These are phyloP conservation scores for Phytophthora meadii DNA, from an alignment of 352 stramenopile species.

Conservation along the genomic window DNA sequence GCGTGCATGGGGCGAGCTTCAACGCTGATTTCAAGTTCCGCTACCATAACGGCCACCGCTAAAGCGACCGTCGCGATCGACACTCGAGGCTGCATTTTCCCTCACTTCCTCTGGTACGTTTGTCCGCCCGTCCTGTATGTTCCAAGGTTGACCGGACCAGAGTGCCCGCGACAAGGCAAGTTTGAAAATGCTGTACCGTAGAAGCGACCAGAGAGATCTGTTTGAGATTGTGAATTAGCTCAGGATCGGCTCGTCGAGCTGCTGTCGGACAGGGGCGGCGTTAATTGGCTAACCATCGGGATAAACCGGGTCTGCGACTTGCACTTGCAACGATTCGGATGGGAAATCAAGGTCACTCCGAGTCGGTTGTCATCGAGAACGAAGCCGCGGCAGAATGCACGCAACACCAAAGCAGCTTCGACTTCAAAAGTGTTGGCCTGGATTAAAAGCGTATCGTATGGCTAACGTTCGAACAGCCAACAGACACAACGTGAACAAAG, in stretches of 20 bases:
- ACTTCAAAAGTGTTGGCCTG: constrained; percentile 3
- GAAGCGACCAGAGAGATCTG: constrained; percentile 31
- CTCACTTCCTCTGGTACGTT: constrained; percentile 7
- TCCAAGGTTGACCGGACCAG: constrained; percentile 12
- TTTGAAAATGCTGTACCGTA: constrained; percentile 37
- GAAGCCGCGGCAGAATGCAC: neutral
- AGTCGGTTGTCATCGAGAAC: neutral
- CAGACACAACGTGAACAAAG: neutral
- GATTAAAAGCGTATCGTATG: constrained; percentile 17
- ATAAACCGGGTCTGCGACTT: constrained; percentile 24
- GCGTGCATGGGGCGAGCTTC: constrained; percentile 53
- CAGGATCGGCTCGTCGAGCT: constrained; percentile 23
- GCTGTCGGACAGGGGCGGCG: constrained; percentile 1
- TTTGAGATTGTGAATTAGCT: constrained; percentile 38
- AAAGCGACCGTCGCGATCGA: constrained; percentile 30
- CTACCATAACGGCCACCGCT: constrained; percentile 21
- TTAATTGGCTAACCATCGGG: constrained; percentile 29
- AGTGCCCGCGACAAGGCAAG: constrained; percentile 28
- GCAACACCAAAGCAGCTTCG: neutral
- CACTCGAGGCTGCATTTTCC: constrained; percentile 32
- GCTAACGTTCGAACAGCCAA: constrained; percentile 31
- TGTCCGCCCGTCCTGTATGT: neutral
- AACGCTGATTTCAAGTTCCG: constrained; percentile 23
- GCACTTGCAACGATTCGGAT: constrained; percentile 22
- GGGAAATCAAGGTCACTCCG: neutral